phyloP scores from a whole-genome alignment of 495 filamentous ascomycete species.

The Penicillium nucicola region DNA sequence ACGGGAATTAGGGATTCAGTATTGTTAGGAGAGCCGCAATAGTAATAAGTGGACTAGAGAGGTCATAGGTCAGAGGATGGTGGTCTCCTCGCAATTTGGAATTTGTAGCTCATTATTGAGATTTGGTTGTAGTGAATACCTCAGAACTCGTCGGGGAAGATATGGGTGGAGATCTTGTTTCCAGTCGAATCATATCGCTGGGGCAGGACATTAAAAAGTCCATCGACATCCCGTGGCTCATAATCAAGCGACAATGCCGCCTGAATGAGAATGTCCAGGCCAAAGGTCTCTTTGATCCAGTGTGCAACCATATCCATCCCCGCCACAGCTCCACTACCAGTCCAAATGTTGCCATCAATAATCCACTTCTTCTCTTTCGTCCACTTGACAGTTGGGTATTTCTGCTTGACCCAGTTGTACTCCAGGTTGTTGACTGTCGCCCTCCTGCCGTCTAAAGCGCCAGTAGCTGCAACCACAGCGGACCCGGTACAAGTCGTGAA shows the following conservation, averaged over 20 bases:
- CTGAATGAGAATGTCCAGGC: conserved; percentile 9
- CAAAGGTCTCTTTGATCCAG: conserved; percentile 31
- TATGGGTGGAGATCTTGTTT: conserved; percentile 23
- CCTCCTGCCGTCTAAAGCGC: conserved; percentile 20
- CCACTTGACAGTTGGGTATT: conserved; percentile 32
- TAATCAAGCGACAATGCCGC: conserved; percentile 14
- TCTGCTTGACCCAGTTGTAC: conserved; percentile 13
- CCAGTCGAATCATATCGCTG: conserved; percentile 11
- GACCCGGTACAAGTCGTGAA: conserved; percentile 30
- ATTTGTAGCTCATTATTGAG: no score
- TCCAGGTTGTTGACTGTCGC: conserved; percentile 29
- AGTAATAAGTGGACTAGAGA: no score
- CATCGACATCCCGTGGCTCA: conserved; percentile 13
- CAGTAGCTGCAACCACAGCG: conserved; percentile 16
- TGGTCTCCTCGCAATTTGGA: no score
- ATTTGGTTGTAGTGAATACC: no score
- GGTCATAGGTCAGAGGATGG: no score
- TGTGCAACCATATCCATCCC: conserved; percentile 38
- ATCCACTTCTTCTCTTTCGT: conserved; percentile 31
- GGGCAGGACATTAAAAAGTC: conserved; percentile 13
- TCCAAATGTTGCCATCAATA: conserved; percentile 35
- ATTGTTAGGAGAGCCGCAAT: no score
- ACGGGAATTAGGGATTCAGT: no score
- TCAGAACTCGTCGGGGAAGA: conserved; percentile 11
- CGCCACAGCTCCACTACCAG: conserved; percentile 29